Evolutionary conservation across 495 filamentous ascomycete genomes (phyloP).

Genomic region (Talaromyces trachyspermus): DNA sequence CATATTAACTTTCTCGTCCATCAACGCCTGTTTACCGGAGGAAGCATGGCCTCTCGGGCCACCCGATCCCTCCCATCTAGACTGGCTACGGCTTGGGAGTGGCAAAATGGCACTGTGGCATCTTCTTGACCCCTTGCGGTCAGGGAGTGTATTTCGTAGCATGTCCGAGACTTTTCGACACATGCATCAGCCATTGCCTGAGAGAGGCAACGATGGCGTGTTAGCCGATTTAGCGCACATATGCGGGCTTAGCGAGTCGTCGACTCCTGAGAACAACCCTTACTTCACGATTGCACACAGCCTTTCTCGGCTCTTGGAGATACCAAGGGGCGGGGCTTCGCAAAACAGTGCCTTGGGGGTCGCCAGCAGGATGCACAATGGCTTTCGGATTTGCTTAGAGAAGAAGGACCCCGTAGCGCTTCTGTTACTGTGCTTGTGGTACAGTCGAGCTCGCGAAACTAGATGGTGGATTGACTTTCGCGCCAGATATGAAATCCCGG

Average conservation of each 20-base stretch:
- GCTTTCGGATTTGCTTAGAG: slow-evolving; percentile 26
- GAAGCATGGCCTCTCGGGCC: slow-evolving; percentile 37
- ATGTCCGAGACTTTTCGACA: slow-evolving; percentile 26
- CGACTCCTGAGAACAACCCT: slow-evolving; percentile 27
- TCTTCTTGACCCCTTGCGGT: slow-evolving; percentile 30
- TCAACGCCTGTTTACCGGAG: slow-evolving; percentile 16
- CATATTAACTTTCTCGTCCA: slow-evolving; percentile 30
- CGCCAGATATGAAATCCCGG: slow-evolving; percentile 34
- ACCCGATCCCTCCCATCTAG: slow-evolving; percentile 23
- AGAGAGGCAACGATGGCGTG: slow-evolving; percentile 27
- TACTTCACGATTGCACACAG: slow-evolving; percentile 33
- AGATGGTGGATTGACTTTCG: slow-evolving; percentile 39
- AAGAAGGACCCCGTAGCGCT: slow-evolving; percentile 23
- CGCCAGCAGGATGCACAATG: slow-evolving; percentile 15
- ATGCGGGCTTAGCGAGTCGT: slow-evolving; percentile 25
- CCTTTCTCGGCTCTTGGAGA: slow-evolving; percentile 21
- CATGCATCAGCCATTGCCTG: slow-evolving; percentile 23
- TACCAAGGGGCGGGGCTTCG: slow-evolving; percentile 19
- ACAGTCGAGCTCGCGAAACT: slow-evolving; percentile 26
- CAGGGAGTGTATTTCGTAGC: slow-evolving; percentile 32
- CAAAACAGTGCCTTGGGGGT: slow-evolving; percentile 21
- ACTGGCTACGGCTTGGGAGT: slow-evolving; percentile 37
- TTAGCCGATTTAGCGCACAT: slow-evolving; percentile 19
- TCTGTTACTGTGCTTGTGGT: slow-evolving; percentile 39
- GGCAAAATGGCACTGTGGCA: slow-evolving; percentile 39